These are phyloP conservation scores for Nakazawaea sp. DNA, from an alignment of 805 yeast species.

Conservation along the genomic window DNA sequence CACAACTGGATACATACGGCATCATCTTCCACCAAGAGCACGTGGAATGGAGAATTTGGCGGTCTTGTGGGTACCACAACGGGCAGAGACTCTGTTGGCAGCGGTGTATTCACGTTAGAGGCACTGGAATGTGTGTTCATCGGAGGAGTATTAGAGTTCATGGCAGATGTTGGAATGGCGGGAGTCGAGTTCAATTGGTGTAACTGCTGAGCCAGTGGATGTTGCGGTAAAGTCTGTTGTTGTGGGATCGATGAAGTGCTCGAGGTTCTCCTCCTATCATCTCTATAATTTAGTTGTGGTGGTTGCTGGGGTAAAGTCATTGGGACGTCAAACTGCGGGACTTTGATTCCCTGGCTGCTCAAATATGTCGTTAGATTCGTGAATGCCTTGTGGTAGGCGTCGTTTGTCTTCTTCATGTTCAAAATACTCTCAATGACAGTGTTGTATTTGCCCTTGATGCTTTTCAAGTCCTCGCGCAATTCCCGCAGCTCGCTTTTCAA, in stretches of 20 bases:
- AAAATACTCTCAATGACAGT: constrained; percentile 57
- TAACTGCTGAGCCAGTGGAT: background rate
- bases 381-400: constrained; percentile 47
- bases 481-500: constrained; percentile 26
- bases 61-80: constrained; percentile 19
- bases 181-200: no score
- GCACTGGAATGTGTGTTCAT: no score
- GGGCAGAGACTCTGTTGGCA: constrained; percentile 3
- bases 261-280: constrained; percentile 1
- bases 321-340: constrained; percentile 61
- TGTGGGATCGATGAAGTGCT: constrained; percentile 1
- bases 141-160: background rate
- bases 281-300: background rate
- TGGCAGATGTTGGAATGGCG: background rate
- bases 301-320: constrained; percentile 24
- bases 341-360: constrained; percentile 52
- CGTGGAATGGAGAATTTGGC: constrained; percentile 44
- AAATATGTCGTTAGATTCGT: constrained; percentile 42
- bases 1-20: constrained; percentile 78
- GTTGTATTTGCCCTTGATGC: constrained; percentile 51
- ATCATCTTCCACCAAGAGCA: constrained; percentile 74
- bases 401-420: constrained; percentile 48
- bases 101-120: background rate
- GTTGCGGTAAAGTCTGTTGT: background rate
- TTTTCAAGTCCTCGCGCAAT: constrained; percentile 27